Conservation (phyloP, 2,329 filamentous ascomycete genomes). For the Botrytis cinerea region DNA sequence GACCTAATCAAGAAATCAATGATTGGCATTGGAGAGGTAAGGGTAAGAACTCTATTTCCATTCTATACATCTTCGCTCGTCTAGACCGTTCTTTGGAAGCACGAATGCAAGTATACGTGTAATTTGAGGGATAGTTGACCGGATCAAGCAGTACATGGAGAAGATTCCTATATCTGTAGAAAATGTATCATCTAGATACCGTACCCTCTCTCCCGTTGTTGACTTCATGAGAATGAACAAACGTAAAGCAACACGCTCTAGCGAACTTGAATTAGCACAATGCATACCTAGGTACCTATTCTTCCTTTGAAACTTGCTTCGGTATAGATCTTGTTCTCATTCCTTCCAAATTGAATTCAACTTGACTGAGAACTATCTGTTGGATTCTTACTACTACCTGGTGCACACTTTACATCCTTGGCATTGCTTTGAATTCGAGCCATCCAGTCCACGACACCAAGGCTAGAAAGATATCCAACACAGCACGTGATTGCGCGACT, state of each 20-base stretch:
- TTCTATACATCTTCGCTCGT: background rate
- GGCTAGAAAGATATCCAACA: background rate
- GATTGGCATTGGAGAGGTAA: background rate
- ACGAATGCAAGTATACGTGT: background rate
- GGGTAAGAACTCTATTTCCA: background rate
- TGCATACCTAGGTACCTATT: background rate
- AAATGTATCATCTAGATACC: background rate
- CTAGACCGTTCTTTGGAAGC: background rate
- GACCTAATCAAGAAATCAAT: background rate
- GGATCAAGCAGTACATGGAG: background rate
- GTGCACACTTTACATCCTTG: background rate
- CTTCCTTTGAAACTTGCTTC: background rate
- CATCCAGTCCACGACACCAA: too few species aligned
- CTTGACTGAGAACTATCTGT: background rate
- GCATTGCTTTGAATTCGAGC: too few species aligned
- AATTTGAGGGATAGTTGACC: background rate
- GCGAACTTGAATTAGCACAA: background rate
- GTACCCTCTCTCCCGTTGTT: background rate
- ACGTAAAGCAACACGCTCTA: background rate
- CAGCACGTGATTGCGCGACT: slow-evolving; percentile 3
- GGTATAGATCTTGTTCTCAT: background rate
- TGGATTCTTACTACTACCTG: background rate
- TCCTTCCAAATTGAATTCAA: background rate
- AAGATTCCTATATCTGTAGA: background rate
- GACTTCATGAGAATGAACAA: background rate